Conservation (phyloP, 352 stramenopile genomes). For the Phytopythium mirpurense region DNA sequence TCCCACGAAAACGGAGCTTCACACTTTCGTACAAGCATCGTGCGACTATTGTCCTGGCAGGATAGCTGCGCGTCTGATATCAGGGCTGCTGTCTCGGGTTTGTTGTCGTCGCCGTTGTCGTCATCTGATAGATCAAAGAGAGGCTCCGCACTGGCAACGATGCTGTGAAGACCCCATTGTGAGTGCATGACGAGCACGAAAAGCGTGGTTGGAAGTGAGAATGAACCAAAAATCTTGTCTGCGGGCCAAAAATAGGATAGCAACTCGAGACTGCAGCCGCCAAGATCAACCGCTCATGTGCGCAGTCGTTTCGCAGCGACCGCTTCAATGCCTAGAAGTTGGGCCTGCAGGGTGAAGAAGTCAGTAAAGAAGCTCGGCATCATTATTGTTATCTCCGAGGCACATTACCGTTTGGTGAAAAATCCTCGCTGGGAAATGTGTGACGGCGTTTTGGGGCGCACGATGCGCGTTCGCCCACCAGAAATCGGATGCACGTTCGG, state of each 20-base stretch:
- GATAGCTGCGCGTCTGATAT: neutral
- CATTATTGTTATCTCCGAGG: neutral
- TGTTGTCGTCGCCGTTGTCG: neutral
- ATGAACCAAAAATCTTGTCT: neutral
- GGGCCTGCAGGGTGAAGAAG: neutral
- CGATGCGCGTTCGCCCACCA: conserved; percentile 37
- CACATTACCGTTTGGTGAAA: conserved; percentile 47
- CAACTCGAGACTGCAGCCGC: neutral
- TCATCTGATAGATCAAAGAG: conserved; percentile 30
- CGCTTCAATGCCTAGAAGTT: neutral
- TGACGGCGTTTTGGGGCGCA: conserved; percentile 69
- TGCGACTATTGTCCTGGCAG: neutral
- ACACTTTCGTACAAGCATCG: neutral
- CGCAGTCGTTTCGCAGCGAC: neutral
- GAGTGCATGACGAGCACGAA: conserved; percentile 1
- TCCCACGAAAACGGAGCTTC: neutral
- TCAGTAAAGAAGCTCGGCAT: neutral
- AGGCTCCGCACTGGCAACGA: conserved; percentile 23
- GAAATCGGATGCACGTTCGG: conserved; percentile 36
- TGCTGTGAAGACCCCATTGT: conserved; percentile 15
- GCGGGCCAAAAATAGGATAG: neutral
- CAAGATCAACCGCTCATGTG: neutral
- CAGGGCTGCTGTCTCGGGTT: neutral
- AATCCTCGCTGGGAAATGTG: conserved; percentile 60
- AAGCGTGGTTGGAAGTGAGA: neutral